Percentiles rank a stretch among this genome's conserved stretches.
Conservation (phyloP, 2,329 filamentous ascomycete species). For the Aspergillus sp. region DNA sequence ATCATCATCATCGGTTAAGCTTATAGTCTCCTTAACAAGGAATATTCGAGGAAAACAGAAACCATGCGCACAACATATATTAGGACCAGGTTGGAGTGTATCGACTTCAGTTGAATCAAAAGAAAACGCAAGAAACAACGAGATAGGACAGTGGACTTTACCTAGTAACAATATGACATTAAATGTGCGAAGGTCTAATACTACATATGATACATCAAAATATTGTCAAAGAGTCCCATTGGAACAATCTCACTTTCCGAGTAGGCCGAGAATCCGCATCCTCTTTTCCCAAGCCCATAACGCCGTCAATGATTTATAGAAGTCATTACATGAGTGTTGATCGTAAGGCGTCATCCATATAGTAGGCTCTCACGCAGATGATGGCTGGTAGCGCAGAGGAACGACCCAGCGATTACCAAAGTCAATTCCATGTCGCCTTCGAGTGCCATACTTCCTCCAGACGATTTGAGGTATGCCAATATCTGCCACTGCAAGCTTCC, state of each 20-base stretch:
- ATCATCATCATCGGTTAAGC: no score
- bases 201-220: slow-evolving; percentile 5
- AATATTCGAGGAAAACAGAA: no score
- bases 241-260: background rate
- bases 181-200: background rate
- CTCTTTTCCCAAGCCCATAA: slow-evolving; percentile 5
- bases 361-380: slow-evolving; percentile 20
- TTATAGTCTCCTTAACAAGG: no score
- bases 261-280: background rate
- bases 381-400: slow-evolving; percentile 54
- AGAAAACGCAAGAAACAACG: background rate
- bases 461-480: slow-evolving; percentile 79
- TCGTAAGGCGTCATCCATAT: background rate
- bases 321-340: slow-evolving; percentile 1
- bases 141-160: background rate
- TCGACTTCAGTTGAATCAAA: background rate
- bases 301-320: slow-evolving; percentile 6
- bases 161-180: background rate
- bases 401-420: slow-evolving; percentile 87
- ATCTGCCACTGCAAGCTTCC: slow-evolving; percentile 82
- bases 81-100: no score
- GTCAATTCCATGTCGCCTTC: slow-evolving; percentile 77
- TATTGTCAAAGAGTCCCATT: no score
- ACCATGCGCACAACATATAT: no score
- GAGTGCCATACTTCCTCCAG: slow-evolving; percentile 80